A percentile compares a stretch with the other conserved stretches of the same genome.
Evolutionary conservation across 148 eudicot species (phyloP).

Genomic region (Hydrangea macrophylla): DNA sequence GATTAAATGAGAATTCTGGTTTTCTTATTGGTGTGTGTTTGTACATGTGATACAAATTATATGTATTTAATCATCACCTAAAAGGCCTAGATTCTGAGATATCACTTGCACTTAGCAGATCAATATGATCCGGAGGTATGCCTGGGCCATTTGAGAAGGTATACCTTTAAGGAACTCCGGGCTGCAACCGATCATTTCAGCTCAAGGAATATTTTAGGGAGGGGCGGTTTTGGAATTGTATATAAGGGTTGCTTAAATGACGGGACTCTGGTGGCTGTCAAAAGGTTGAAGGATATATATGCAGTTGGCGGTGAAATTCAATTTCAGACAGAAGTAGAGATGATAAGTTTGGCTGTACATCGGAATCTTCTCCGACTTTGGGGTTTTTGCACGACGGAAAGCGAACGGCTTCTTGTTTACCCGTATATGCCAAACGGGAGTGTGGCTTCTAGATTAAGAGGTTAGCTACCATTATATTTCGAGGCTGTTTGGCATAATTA

Average conservation of each 20-base stretch:
- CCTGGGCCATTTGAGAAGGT: slow-evolving; percentile 79
- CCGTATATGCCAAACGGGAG: slow-evolving; percentile 89
- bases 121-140: slow-evolving; percentile 87
- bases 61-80: background rate
- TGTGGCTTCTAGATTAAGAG: slow-evolving; percentile 86
- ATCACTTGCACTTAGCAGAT: slow-evolving; percentile 38
- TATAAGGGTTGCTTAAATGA: slow-evolving; percentile 71
- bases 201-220: slow-evolving; percentile 76
- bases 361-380: slow-evolving; percentile 78
- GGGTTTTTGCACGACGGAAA: slow-evolving; percentile 83
- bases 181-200: slow-evolving; percentile 80
- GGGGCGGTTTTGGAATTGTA: slow-evolving; percentile 87
- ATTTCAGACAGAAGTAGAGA: slow-evolving; percentile 88
- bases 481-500: background rate
- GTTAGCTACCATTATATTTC: slow-evolving; percentile 25
- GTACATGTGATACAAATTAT: background rate
- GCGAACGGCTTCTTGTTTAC: slow-evolving; percentile 82
- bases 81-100: slow-evolving; percentile 4
- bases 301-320: slow-evolving; percentile 74
- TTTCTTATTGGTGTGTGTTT: background rate
- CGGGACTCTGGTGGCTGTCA: slow-evolving; percentile 81
- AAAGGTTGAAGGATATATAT: slow-evolving; percentile 76
- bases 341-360: slow-evolving; percentile 84
- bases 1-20: background rate
- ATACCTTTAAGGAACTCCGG: slow-evolving; percentile 73